Evolutionary conservation across 257 asterid genomes (phyloP), one percentile per base, ranked within the genome.

Genomic region (Linderniella brevidens): DNA sequence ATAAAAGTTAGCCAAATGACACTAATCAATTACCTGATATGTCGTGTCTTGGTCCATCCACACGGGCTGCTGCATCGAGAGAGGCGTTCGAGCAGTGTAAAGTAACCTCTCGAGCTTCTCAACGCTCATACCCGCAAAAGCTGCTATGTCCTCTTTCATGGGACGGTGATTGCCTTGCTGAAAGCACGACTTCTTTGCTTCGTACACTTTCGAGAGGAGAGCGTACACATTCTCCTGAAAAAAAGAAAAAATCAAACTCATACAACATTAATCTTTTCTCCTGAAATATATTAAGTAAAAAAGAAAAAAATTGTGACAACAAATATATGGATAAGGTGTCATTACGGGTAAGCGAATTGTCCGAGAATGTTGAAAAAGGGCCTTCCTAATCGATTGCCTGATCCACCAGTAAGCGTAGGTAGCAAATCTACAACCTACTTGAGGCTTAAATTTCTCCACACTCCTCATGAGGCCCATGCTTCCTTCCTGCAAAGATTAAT

Each of bases 371-470:
- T 61, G 93, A 83, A 80, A 78, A 63, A 87, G 52, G 53, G 92
- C 81, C 72, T 76, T 87, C 75, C 92, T 75, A 49, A 87, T 55
- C 19, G 74, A 52, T 61, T 83, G 93, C 70, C 93, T 72, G 69
- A 83, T 80, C 97, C 97, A 87, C 93, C 93, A 87, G 65, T 80
- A 87, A 9, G 97, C 92, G 60, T 87, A 87, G 53, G 86, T 75
- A 59, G 78, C 93, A 68, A 87, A 87, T 52, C 95, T 70, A 67
- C 93, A 80, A 64, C 97, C 95, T 10, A 53, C 73, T 49, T 66
- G 82, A 50, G 95, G 86, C 64, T 87, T 80, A 70, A 87, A 87
- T 63, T 87, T 87, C 69, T 80, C 93, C 13, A 87, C 86, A 64
- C 95, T 87, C 69, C 50, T 80, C 92, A 87, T 87, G 8, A 87